Base-by-base conservation (phyloP, 805 yeast species). In the Candida adriatica region DNA sequence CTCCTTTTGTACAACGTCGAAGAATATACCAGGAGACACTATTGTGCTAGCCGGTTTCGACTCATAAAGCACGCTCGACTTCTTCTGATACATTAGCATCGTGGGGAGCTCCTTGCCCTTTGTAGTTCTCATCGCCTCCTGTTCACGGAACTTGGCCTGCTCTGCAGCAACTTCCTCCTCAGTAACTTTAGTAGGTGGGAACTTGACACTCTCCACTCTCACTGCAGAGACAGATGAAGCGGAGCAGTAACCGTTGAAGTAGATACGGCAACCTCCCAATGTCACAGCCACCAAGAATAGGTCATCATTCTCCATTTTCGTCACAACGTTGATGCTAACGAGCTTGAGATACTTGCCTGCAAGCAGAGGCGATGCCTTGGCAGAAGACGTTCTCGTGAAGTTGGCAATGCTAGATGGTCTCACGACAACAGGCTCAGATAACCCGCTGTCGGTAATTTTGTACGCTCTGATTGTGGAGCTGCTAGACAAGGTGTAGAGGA, bases 11-110 rank as follows among this genome's bases (percentile, higher is more conserved):
- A 72, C 69, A 9, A 79, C 82, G 24, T 84, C 79, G 38, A 88
- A 66, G 48, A 77, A 88, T 4, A 86, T 77, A n/a, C 94, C 95
- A 1, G 96, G 95, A 14, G 94, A 75, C 18, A 85, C 64, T 9
- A 88, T 63, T 19, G 72, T 67, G 16, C 82, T 67, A 8, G 75
- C 62, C 24, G 70, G 62, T 17, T 81, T 67, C 27, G 79, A 71
- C 37, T 68, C 70, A 35, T 79, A 61, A 29, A 86, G 51, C 3
- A 66, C 56, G 6, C 75, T 64, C 1, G 70, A 64, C 42, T 70
- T 75, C 42, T 73, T 75, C 52, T 82, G 64, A 14, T 75, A 69
- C 37, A 64, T 70, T 20, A 72, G 49, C 18, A 52, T 34, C 5
- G 55, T 35, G 4, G 59, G 46, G 10, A 55, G 48, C 31, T 50